Evolutionary conservation across 208 protist species (phyloP).

Genomic region (Wallacemonas collosoma): DNA sequence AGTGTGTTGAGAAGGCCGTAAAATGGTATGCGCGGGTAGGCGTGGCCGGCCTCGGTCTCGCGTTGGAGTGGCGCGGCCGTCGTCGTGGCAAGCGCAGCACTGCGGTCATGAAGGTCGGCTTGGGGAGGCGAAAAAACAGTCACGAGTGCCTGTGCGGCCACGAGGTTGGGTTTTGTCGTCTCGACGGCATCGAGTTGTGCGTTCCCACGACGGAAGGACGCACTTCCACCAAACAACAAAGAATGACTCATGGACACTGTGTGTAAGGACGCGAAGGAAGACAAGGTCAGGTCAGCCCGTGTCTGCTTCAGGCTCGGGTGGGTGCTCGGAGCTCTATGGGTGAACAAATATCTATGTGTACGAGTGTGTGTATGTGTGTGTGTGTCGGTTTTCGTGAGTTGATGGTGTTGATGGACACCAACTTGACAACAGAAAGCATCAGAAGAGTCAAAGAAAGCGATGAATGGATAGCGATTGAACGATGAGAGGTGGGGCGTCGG

Average conservation of each 20-base stretch:
- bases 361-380: not conserved
- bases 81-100: not conserved
- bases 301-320: no score
- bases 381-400: no score
- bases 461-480: no score
- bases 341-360: slow-evolving; percentile 4
- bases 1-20: slow-evolving; percentile 49
- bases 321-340: not conserved
- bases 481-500: no score
- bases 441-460: no score
- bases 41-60: not conserved
- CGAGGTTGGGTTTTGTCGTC: not conserved
- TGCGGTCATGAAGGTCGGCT: no score
- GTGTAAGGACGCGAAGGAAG: slow-evolving; percentile 8
- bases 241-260: slow-evolving; percentile 1
- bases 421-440: no score
- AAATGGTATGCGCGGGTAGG: slow-evolving; percentile 50
- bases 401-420: no score
- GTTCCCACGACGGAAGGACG: slow-evolving; percentile 24
- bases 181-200: slow-evolving; percentile 3
- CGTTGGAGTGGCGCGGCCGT: not conserved
- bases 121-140: not conserved
- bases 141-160: slow-evolving; percentile 1
- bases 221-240: slow-evolving; percentile 6
- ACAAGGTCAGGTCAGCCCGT: no score